A percentile compares a stretch with the other conserved stretches of the same genome.
phyloP scores from a whole-genome alignment of 371 early-diverging fungal genomes.

The Apophysomyces sp. region DNA sequence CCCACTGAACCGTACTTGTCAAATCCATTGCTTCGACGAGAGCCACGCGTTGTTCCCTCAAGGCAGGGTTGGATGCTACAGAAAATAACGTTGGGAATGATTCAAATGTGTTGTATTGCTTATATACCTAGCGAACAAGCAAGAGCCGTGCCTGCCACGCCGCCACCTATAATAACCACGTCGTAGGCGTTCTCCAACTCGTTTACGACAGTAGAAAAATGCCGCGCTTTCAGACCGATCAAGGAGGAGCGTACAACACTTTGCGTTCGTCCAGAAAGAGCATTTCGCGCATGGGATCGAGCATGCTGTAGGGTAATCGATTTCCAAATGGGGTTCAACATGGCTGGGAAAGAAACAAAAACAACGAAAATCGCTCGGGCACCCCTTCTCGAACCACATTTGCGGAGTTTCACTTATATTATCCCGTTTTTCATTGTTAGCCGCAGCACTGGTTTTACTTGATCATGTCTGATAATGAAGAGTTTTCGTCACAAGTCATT shows the following conservation, averaged over 20 bases:
- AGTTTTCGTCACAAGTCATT: constrained; percentile 26
- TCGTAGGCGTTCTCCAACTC: constrained; percentile 57
- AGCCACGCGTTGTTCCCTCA: constrained; percentile 58
- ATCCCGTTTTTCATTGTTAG: no score
- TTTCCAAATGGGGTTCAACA: background rate
- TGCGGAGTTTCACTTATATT: no score
- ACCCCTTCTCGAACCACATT: no score
- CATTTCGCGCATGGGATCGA: background rate
- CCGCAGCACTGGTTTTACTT: background rate
- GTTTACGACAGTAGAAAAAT: constrained; percentile 20
- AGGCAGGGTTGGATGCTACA: constrained; percentile 54
- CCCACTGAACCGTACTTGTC: constrained; percentile 46
- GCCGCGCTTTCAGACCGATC: background rate
- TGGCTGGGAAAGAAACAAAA: background rate
- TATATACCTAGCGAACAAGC: constrained; percentile 77
- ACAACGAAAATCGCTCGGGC: no score
- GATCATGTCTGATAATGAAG: constrained; percentile 5
- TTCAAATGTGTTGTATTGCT: constrained; percentile 7
- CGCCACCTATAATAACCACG: constrained; percentile 90
- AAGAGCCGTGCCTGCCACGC: constrained; percentile 86
- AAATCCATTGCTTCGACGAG: constrained; percentile 78
- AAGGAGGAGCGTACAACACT: background rate
- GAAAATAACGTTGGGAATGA: background rate
- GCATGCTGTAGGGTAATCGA: background rate
- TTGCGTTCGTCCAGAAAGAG: background rate